These are phyloP conservation scores for Zygosaccharomyces bisporus DNA, from an alignment of 805 yeast genomes.

Conservation along the genomic window DNA sequence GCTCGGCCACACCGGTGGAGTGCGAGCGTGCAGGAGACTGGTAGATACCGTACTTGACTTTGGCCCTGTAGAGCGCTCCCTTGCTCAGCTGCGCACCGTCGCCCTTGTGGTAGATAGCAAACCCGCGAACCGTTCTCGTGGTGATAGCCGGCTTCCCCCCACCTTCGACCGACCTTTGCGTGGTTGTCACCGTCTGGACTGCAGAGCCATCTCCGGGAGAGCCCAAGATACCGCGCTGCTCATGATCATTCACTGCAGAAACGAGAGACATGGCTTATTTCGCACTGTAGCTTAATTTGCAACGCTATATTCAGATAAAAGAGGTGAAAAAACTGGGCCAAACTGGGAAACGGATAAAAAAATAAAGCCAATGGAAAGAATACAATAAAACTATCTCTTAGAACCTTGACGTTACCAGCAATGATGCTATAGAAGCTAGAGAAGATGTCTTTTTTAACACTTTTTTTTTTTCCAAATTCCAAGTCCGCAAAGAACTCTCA, in stretches of 20 bases:
- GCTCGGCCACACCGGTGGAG: conserved; percentile 59
- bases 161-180: background rate
- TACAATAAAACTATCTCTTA: background rate
- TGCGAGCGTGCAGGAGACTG: conserved; percentile 44
- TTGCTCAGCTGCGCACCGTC: conserved; percentile 64
- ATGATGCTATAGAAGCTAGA: background rate
- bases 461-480: conserved; percentile 3
- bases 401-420: background rate
- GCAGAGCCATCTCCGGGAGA: conserved; percentile 3
- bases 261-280: conserved; percentile 32
- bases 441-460: conserved; percentile 4
- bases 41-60: conserved; percentile 63
- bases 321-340: too few species aligned
- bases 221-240: conserved; percentile 11
- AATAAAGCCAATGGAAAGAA: too few species aligned
- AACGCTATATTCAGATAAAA: background rate
- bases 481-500: conserved; percentile 2
- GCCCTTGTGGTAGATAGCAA: conserved; percentile 57
- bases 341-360: too few species aligned
- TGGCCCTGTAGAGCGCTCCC: conserved; percentile 73
- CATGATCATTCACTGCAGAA: conserved; percentile 24
- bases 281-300: too few species aligned
- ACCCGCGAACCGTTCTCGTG: conserved; percentile 8
- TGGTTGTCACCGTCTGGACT: conserved; percentile 3
- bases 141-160: background rate